Base-by-base conservation (phyloP, 164 flowering plant species). In the Berberis vulgaris region DNA sequence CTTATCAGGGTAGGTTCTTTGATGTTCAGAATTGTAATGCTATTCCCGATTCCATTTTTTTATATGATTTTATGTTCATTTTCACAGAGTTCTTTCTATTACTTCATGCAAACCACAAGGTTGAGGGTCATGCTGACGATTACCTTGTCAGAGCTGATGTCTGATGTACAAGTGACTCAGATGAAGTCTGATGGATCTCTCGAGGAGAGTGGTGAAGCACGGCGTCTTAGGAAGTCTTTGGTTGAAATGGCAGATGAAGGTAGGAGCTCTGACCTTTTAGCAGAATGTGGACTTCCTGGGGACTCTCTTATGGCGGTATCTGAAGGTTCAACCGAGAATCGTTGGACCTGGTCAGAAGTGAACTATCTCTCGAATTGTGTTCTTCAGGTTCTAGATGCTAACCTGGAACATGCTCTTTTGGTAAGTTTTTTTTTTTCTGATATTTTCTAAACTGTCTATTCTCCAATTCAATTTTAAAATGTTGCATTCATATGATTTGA, bases 141-240 rank as follows among this genome's bases (percentile, higher is more conserved):
- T 66, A 91, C 99, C 49, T 67, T 95, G 74, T 95, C 99, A 3
- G 99, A 95, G 77, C 72, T 95, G 71, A 84, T 91, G 99, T 95
- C 99, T 67, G 99, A 95, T 75, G 90, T 95, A 60, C 99, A 87
- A 86, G 92, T 89, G 53, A 95, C 94, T 69, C 97, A 91, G 76
- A 91, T 87, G 97, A 87, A 80, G 68, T 67, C 97, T 66, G 96
- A 95, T 81, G 97, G 96, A 62, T 84, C 85, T 59, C 86, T 89
- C 50, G 97, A 95, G 80, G 97, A 91, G 80, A 95, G 96, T 73
- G 91, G 97, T 57, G 99, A 91, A 76, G 90, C 96, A 64, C 78
- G 84, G 43, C 90, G 97, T 46, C 86, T 95, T 55, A 76, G 96
- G 63, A 85, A 80, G 59, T 89, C 99, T 39, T 79, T 95, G 71